Evolutionary conservation across 148 eudicot genomes (phyloP).

Genomic region (Fagopyrum esculentum): DNA sequence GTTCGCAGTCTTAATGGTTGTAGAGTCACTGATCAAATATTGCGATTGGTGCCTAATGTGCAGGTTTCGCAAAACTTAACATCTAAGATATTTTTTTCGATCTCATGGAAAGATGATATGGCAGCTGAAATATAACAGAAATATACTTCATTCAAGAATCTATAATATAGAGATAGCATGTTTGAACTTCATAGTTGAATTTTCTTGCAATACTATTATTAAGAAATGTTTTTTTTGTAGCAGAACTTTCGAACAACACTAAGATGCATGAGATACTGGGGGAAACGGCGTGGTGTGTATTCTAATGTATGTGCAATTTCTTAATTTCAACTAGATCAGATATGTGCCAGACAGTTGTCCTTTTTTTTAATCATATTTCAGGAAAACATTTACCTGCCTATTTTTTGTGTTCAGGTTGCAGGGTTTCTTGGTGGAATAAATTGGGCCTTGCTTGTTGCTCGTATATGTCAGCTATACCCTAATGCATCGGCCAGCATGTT

Average conservation of each 20-base stretch:
- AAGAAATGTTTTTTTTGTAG: not conserved
- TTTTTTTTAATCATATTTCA: not conserved
- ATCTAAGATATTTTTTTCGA: not conserved
- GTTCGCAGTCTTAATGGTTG: constrained; percentile 70
- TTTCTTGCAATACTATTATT: not conserved
- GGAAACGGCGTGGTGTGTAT: constrained; percentile 15
- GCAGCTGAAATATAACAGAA: not conserved
- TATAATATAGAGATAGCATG: not conserved
- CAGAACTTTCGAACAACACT: constrained; percentile 49
- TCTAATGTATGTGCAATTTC: constrained; percentile 9
- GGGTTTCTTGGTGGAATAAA: constrained; percentile 45
- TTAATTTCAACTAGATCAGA: not conserved
- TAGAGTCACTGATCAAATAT: constrained; percentile 55
- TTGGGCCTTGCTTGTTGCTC: constrained; percentile 48
- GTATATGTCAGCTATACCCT: constrained; percentile 44
- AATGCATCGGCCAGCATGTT: constrained; percentile 45
- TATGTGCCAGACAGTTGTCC: not conserved
- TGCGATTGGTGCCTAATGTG: constrained; percentile 53
- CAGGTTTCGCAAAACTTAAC: constrained; percentile 28
- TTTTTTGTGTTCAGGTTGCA: constrained; percentile 22
- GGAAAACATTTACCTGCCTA: not conserved
- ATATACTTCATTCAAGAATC: not conserved
- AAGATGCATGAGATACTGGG: constrained; percentile 18
- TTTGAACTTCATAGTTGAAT: not conserved
- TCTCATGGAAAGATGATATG: not conserved